phyloP scores from a whole-genome alignment of 805 yeast species.

The Candida sphagnicola region DNA sequence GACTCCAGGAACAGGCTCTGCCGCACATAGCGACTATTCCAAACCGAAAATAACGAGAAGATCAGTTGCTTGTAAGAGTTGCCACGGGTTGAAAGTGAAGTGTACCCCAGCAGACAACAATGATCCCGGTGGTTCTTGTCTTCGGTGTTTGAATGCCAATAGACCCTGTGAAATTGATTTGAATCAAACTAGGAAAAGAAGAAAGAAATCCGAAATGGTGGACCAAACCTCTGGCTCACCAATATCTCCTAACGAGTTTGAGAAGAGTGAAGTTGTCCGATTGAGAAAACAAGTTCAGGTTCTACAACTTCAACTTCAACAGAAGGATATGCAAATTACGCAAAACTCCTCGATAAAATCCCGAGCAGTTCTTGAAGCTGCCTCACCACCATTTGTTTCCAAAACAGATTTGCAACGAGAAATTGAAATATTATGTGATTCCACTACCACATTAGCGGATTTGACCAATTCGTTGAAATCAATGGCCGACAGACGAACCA shows the following conservation, averaged over 20 bases:
- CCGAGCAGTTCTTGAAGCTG: constrained; percentile 3
- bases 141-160: constrained; percentile 63
- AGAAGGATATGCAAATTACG: neutral
- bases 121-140: constrained; percentile 64
- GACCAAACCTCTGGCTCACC: neutral
- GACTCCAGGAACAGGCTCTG: neutral
- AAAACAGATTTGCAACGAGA: constrained; percentile 40
- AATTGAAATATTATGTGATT: constrained; percentile 30
- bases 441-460: constrained; percentile 32
- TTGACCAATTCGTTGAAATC: constrained; percentile 45
- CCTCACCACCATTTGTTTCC: constrained; percentile 21
- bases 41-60: constrained; percentile 23
- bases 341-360: neutral
- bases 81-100: constrained; percentile 80
- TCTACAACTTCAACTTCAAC: constrained; percentile 14
- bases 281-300: constrained; percentile 17
- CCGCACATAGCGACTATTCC: neutral
- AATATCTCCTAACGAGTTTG: neutral
- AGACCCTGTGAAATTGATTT: constrained; percentile 66
- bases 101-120: constrained; percentile 68
- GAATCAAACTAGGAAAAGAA: constrained; percentile 51
- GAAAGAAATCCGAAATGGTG: constrained; percentile 26
- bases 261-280: constrained; percentile 10
- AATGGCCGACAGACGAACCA: constrained; percentile 40
- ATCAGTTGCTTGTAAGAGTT: constrained; percentile 63